Conservation (phyloP, 208 protist genomes). For the Zelonia costaricensis region DNA sequence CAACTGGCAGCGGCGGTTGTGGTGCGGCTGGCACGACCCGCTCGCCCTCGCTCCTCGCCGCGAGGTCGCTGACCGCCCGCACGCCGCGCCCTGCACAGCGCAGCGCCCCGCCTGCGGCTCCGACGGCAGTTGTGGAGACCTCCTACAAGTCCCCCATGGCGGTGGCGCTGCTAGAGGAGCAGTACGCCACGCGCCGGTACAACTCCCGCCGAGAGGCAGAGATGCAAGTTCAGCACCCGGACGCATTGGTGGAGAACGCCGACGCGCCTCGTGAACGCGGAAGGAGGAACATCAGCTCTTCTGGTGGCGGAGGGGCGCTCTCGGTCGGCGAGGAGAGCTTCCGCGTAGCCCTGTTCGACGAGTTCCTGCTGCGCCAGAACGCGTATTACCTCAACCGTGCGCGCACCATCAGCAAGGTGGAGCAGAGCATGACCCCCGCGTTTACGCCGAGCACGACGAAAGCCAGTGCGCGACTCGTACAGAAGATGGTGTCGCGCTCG, state of each 20-base stretch:
- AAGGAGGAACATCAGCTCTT: too few species aligned
- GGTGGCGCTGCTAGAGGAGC: slow-evolving; percentile 38
- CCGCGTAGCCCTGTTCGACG: slow-evolving; percentile 65
- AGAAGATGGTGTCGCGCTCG: slow-evolving; percentile 53
- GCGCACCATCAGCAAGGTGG: slow-evolving; percentile 44
- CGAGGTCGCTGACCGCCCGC: too few species aligned
- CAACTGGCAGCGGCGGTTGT: slow-evolving; percentile 1
- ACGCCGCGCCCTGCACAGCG: too few species aligned
- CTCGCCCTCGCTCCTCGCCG: too few species aligned
- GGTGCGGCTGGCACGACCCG: too few species aligned
- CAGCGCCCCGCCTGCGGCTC: too few species aligned
- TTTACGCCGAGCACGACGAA: slow-evolving; percentile 67
- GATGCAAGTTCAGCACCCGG: not conserved
- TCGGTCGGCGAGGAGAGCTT: slow-evolving; percentile 14
- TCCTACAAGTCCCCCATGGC: slow-evolving; percentile 70
- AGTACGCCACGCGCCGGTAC: slow-evolving; percentile 13
- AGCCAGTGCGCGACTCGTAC: slow-evolving; percentile 53
- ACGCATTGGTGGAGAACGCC: too few species aligned
- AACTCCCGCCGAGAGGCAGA: slow-evolving; percentile 13
- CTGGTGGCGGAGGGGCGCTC: not conserved
- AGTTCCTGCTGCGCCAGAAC: slow-evolving; percentile 81
- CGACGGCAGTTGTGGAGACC: too few species aligned
- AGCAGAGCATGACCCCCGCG: slow-evolving; percentile 45
- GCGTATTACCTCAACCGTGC: slow-evolving; percentile 49
- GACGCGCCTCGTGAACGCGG: too few species aligned